Evolutionary conservation across 164 flowering plant species (phyloP), one percentile per base, ranked within the genome.

Genomic region (Magnolia kwangsiensis): DNA sequence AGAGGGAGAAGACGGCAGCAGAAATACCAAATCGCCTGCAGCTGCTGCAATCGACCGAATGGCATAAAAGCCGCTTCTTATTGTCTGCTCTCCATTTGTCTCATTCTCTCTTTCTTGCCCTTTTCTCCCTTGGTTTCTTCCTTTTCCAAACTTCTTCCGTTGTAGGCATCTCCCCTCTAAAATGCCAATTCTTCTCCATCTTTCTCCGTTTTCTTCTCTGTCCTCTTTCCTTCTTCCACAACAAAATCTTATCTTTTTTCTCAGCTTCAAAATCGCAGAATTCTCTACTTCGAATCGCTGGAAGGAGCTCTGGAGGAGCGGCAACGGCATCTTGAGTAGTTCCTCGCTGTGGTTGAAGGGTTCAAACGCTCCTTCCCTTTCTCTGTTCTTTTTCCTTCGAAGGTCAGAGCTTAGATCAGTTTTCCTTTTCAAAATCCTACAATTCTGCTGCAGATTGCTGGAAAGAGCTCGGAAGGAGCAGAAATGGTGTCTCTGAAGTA

Each of bases 41-140:
- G 10, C 11, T 9, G 50, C 7, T 37, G 72, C 31, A 8, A 63
- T 64, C 27, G 1, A 72, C 21, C 49, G n/a, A 73, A 31, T 63
- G 14, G 18, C 49, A 31, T 19, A 4, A 37, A 67, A 19, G 6
- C 19, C 49, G 19, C 18, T 68, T 68, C 71, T 16, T 4, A 10
- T 1, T 68, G 71, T 68, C 71, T 4, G 10, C 23, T 68, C 45
- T 19, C 65, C 72, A 29, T 73, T 75, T 75, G 77, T 67, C 77
- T 51, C 19, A 18, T 8, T 67, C 63, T 24, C 31, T 19, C 69
- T 74, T 50, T 67, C 37, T 72, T 67, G 50, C 70, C 76, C 11
- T n/a, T 74, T 75, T 67, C 45, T 67, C 27, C 24, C 31, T 68
- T 69, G 51, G 23, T 29, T 50, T 55, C 66, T 69, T 21, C 55